A percentile compares a stretch with the other conserved stretches of the same genome.
These are phyloP conservation scores for Raddia guianensis DNA, from an alignment of 176 grass and related monocot species.

Conservation along the genomic window DNA sequence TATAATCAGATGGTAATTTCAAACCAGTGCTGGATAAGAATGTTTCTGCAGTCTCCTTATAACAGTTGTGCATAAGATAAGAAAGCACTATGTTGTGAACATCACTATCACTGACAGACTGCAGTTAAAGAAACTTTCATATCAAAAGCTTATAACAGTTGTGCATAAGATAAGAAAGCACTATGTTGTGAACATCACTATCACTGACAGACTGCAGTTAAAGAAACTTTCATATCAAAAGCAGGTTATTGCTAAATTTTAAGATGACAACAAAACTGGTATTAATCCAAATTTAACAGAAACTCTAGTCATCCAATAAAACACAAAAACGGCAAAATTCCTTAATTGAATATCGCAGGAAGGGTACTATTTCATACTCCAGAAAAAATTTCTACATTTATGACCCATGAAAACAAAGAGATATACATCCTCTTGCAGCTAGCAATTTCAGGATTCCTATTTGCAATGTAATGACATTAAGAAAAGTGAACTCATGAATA, in stretches of 20 bases:
- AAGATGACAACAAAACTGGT: conserved; percentile 12
- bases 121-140: conserved; percentile 42
- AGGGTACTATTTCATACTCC: conserved; percentile 7
- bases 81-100: conserved; percentile 76
- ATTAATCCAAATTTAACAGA: conserved; percentile 18
- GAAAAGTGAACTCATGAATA: no score
- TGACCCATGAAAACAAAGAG: conserved; percentile 3
- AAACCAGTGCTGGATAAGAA: conserved; percentile 77
- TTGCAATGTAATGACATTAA: not conserved
- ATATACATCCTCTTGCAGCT: not conserved
- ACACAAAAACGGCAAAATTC: not conserved
- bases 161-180: conserved; percentile 96
- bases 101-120: conserved; percentile 75
- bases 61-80: conserved; percentile 99
- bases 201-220: conserved; percentile 65
- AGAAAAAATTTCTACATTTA: conserved; percentile 1
- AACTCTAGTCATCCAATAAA: not conserved
- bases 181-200: conserved; percentile 70
- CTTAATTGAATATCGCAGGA: conserved; percentile 18
- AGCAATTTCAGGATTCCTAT: not conserved
- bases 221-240: conserved; percentile 38
- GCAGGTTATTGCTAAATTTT: conserved; percentile 12
- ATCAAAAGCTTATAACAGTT: conserved; percentile 77
- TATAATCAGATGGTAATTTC: conserved; percentile 73
- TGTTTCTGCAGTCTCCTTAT: conserved; percentile 90